Evolutionary conservation across 2,329 filamentous ascomycete species (phyloP).

Genomic region (Neospermospora avenae): DNA sequence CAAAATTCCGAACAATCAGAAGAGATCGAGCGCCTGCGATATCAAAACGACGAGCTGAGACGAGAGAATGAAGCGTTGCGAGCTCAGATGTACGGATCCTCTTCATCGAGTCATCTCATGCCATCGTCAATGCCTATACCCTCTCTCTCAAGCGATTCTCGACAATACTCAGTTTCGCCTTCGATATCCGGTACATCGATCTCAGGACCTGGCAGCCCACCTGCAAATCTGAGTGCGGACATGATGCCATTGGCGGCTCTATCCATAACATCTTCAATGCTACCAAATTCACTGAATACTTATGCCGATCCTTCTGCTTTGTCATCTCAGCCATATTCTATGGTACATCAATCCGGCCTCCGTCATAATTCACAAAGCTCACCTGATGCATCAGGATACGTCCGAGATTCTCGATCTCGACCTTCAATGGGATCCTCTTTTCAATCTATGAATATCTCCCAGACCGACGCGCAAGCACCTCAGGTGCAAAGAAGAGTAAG

Average conservation of each 20-base stretch:
- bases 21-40: slow-evolving; percentile 40
- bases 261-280: slow-evolving; percentile 34
- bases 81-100: slow-evolving; percentile 37
- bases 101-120: slow-evolving; percentile 28
- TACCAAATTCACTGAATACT: slow-evolving; percentile 31
- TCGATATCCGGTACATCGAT: slow-evolving; percentile 35
- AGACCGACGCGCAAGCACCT: slow-evolving; percentile 23
- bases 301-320: slow-evolving; percentile 32
- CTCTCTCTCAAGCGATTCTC: slow-evolving; percentile 25
- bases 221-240: slow-evolving; percentile 30
- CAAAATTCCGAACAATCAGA: slow-evolving; percentile 39
- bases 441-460: slow-evolving; percentile 34
- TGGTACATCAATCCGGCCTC: slow-evolving; percentile 36
- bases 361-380: slow-evolving; percentile 38
- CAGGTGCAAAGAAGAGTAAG: slow-evolving; percentile 21
- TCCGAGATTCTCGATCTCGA: slow-evolving; percentile 34
- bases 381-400: slow-evolving; percentile 37
- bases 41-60: slow-evolving; percentile 39
- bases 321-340: slow-evolving; percentile 35
- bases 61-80: slow-evolving; percentile 41
- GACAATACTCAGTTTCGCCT: slow-evolving; percentile 35
- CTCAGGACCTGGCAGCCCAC: slow-evolving; percentile 33
- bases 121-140: slow-evolving; percentile 26
- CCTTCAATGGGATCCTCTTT: slow-evolving; percentile 35
- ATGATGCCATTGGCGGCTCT: slow-evolving; percentile 35